phyloP scores from a whole-genome alignment of 2,329 filamentous ascomycete species.

The Penicillium crustosum region DNA sequence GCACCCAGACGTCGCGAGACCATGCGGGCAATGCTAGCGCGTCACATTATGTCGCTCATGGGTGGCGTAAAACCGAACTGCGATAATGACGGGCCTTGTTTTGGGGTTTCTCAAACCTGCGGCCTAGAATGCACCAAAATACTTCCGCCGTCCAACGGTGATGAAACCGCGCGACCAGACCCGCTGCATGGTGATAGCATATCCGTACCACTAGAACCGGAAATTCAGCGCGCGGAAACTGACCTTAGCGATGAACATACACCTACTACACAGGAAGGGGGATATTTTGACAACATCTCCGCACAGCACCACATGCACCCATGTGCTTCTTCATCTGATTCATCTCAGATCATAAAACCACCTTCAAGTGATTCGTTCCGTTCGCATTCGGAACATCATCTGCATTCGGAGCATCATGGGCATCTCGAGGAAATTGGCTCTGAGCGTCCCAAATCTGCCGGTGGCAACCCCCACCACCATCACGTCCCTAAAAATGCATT shows the following conservation, averaged over 20 bases:
- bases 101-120: constrained; percentile 62
- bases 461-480: constrained; percentile 70
- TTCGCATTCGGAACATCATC: background rate
- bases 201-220: constrained; percentile 19
- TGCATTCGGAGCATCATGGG: background rate
- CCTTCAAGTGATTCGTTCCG: background rate
- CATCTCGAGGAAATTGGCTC: constrained; percentile 13
- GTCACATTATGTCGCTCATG: constrained; percentile 52
- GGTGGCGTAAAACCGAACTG: constrained; percentile 52
- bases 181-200: constrained; percentile 20
- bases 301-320: constrained; percentile 8
- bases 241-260: constrained; percentile 5
- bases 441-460: constrained; percentile 13
- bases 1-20: constrained; percentile 27
- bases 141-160: constrained; percentile 19
- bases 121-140: constrained; percentile 60
- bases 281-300: constrained; percentile 18
- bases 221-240: constrained; percentile 6
- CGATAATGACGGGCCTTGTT: constrained; percentile 60
- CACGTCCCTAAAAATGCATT: constrained; percentile 95
- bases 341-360: constrained; percentile 11
- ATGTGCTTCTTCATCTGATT: constrained; percentile 6
- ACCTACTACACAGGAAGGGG: constrained; percentile 3
- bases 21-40: constrained; percentile 37
- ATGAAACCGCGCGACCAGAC: constrained; percentile 19